Evolutionary conservation across 352 stramenopile species (phyloP).

Genomic region (Pelagophyceae sp.): DNA sequence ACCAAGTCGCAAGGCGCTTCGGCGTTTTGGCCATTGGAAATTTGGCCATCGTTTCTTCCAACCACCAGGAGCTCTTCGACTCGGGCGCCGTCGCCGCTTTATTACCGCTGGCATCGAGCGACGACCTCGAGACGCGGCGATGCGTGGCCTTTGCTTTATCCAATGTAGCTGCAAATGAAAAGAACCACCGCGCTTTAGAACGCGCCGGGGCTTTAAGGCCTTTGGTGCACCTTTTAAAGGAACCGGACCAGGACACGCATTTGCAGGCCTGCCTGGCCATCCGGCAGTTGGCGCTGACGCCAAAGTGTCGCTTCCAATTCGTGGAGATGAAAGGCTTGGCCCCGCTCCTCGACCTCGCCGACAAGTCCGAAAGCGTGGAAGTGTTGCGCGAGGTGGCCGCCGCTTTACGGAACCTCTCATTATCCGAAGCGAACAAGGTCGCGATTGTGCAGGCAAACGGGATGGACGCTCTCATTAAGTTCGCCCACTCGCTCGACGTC

Average conservation of each 20-base stretch:
- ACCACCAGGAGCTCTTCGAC: constrained; percentile 84
- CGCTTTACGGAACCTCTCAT: constrained; percentile 74
- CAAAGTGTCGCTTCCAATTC: constrained; percentile 77
- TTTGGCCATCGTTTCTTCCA: constrained; percentile 66
- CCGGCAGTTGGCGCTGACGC: constrained; percentile 74
- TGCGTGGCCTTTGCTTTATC: constrained; percentile 85
- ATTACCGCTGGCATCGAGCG: constrained; percentile 66
- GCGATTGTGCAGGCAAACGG: constrained; percentile 71
- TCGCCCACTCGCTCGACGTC: constrained; percentile 73
- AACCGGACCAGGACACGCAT: constrained; percentile 79
- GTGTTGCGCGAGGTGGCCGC: constrained; percentile 81
- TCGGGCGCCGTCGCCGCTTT: constrained; percentile 72
- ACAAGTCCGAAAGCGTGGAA: constrained; percentile 67
- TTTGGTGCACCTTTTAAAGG: constrained; percentile 67
- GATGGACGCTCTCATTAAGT: constrained; percentile 65
- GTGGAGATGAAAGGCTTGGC: constrained; percentile 78
- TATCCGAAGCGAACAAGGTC: constrained; percentile 82
- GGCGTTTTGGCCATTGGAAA: constrained; percentile 80
- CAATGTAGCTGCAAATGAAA: constrained; percentile 77
- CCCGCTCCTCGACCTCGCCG: constrained; percentile 69
- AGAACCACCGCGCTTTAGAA: constrained; percentile 68
- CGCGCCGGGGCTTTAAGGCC: constrained; percentile 71
- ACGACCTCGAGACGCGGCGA: constrained; percentile 78
- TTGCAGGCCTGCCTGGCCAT: constrained; percentile 78
- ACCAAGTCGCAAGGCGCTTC: constrained; percentile 71